Evolutionary conservation across 2,329 filamentous ascomycete genomes (phyloP).

Genomic region (Torrubiellomyces zombiae): DNA sequence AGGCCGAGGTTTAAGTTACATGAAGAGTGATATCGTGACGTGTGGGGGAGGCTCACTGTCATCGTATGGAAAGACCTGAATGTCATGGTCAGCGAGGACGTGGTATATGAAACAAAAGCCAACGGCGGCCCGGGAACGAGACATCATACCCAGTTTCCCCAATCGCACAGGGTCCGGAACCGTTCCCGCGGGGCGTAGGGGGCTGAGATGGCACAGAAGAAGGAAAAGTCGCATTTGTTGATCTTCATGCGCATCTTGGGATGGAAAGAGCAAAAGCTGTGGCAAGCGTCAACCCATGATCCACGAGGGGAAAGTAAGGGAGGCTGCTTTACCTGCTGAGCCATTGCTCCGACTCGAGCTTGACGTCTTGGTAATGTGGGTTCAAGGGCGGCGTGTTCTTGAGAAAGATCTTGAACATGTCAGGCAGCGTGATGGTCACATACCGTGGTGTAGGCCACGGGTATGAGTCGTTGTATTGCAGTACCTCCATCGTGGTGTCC

Average conservation of each 20-base stretch:
- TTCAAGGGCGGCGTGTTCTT: slow-evolving; percentile 5
- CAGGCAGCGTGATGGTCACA: slow-evolving; percentile 5
- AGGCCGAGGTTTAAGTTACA: too few species aligned
- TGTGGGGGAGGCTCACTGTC: slow-evolving; percentile 5
- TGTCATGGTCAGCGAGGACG: not conserved
- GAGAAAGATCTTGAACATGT: slow-evolving; percentile 8
- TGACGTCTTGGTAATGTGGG: slow-evolving; percentile 6
- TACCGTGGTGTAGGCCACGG: not conserved
- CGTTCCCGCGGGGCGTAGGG: slow-evolving; percentile 5
- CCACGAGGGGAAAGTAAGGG: not conserved
- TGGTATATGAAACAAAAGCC: not conserved
- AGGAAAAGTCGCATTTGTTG: slow-evolving; percentile 8
- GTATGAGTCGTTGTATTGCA: too few species aligned
- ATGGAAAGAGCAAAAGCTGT: slow-evolving; percentile 6
- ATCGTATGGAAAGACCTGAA: slow-evolving; percentile 8
- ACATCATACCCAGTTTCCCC: slow-evolving; percentile 10
- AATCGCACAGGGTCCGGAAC: slow-evolving; percentile 9
- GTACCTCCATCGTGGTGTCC: too few species aligned
- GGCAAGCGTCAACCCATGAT: not conserved
- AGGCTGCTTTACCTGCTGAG: slow-evolving; percentile 4
- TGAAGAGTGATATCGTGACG: too few species aligned
- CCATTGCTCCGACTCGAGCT: slow-evolving; percentile 7
- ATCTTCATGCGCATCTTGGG: slow-evolving; percentile 5
- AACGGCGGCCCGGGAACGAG: not conserved
- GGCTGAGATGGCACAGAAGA: slow-evolving; percentile 8